Base-by-base conservation (phyloP, 371 early-diverging fungal genomes). In the Saksenaea oblongispora region DNA sequence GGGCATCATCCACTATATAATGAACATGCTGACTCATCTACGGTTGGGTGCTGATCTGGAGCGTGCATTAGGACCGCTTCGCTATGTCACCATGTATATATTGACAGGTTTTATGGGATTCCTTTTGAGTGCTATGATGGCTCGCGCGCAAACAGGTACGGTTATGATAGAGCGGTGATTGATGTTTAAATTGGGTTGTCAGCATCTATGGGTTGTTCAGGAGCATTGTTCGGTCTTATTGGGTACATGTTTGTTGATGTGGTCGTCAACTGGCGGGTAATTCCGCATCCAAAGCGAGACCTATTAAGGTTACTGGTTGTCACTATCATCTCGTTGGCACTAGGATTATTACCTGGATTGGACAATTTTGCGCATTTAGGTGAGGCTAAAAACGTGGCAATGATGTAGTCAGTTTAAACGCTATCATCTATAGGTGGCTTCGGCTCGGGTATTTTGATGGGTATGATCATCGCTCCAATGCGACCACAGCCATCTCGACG, bases 291-390 rank as follows among this genome's bases (percentile, higher is more conserved):
- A 18, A 69, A 75, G 61, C 71, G 75, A 61, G 88, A 91, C 65
- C 76, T 92, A 13, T 51, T 82, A 62, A 89, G 88, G 59, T 70
- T 91, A n/a, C 13, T 87, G n/a, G 24, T 89, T 10, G 76, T 84
- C 44, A 84, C 91, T 18, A 22, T 89, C 5, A 55, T 93, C 36
- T 87, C 89, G 4, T 82, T 93, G 60, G 78, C 79, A 1, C 63
- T 95, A 28, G 94, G 95, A 0, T 78, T 89, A 37, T 57, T 93
- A 8, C 93, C 93, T 0, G 73, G 83, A 69, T 67, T 93, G 36
- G 93, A 94, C 76, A 92, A 94, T 72, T 90, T 91, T 76, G 88
- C 90, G 18, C 89, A 89, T 73, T 67, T 87, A 18, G 89, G 87
- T 53, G 87, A 79, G 31, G 76, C 24, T 51, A 72, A 24, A 55